These are phyloP conservation scores for Vairimorpha necatrix DNA, from an alignment of 371 early-diverging fungal species.

Conservation along the genomic window DNA sequence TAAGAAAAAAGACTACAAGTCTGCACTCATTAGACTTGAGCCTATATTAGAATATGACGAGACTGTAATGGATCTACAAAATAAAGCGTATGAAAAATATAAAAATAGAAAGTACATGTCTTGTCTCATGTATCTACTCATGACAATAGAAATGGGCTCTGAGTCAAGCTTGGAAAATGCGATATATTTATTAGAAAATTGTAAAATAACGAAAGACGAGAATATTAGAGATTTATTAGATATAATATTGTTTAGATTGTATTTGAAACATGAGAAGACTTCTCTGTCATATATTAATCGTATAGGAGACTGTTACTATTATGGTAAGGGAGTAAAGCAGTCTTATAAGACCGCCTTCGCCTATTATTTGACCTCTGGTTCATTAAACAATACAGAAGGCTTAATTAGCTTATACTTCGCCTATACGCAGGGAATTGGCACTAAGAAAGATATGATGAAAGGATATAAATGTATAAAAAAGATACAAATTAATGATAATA, in stretches of 20 bases:
- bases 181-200: slow-evolving; percentile 49
- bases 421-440: slow-evolving; percentile 62
- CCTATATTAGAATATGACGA: slow-evolving; percentile 46
- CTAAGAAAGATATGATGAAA: slow-evolving; percentile 25
- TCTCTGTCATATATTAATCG: slow-evolving; percentile 34
- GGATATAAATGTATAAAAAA: slow-evolving; percentile 33
- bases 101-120: slow-evolving; percentile 23
- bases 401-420: slow-evolving; percentile 54
- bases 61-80: slow-evolving; percentile 38
- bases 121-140: slow-evolving; percentile 46
- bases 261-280: slow-evolving; percentile 29
- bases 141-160: slow-evolving; percentile 55
- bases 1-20: slow-evolving; percentile 15
- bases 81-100: slow-evolving; percentile 45
- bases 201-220: too few relatives aligned
- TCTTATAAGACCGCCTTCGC: slow-evolving; percentile 57
- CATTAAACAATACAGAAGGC: slow-evolving; percentile 47
- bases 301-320: slow-evolving; percentile 62
- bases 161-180: slow-evolving; percentile 56
- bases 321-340: slow-evolving; percentile 56
- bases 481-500: slow-evolving; percentile 26
- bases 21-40: slow-evolving; percentile 30
- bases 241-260: slow-evolving; percentile 44
- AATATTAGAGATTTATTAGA: slow-evolving; percentile 45
- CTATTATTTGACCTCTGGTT: slow-evolving; percentile 53